phyloP scores from a whole-genome alignment of 73 alveolate genomes.

The Durusdinium trenchii region DNA sequence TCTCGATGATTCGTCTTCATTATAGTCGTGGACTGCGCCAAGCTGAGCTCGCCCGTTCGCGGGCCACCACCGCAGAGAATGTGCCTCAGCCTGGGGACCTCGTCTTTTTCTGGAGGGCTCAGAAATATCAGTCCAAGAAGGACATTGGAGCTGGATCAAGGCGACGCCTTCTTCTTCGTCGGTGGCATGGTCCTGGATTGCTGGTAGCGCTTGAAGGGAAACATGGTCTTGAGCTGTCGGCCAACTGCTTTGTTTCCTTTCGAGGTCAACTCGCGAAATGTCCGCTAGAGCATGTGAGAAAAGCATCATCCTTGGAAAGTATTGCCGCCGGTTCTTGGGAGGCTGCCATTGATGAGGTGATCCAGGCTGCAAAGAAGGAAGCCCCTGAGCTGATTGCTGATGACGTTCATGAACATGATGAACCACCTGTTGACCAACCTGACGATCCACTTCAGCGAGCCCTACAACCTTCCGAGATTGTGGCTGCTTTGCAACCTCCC shows the following conservation, averaged over 20 bases:
- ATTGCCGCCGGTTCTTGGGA: not conserved
- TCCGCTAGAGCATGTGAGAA: conserved; percentile 19
- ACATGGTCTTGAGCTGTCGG: not conserved
- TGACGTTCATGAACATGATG: too few species aligned
- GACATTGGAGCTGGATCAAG: not conserved
- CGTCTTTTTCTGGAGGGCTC: conserved; percentile 31
- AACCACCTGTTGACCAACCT: too few species aligned
- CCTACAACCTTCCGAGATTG: too few species aligned
- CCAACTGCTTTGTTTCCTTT: not conserved
- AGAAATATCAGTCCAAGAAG: not conserved
- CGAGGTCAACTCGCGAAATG: conserved; percentile 11
- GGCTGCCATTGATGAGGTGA: not conserved
- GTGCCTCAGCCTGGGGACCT: not conserved
- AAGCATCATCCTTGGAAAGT: conserved; percentile 11
- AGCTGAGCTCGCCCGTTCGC: conserved; percentile 7
- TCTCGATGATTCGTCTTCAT: conserved; percentile 7
- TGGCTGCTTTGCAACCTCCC: too few species aligned
- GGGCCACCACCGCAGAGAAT: not conserved
- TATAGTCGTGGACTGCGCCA: not conserved
- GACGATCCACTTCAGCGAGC: too few species aligned
- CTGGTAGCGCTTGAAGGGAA: conserved; percentile 33
- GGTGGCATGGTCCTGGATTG: conserved; percentile 45
- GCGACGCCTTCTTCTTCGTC: not conserved
- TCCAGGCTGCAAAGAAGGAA: not conserved
- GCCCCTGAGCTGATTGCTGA: too few species aligned